Base-by-base conservation (phyloP, 345 rosid species). In the Erysimum cheiranthoides region DNA sequence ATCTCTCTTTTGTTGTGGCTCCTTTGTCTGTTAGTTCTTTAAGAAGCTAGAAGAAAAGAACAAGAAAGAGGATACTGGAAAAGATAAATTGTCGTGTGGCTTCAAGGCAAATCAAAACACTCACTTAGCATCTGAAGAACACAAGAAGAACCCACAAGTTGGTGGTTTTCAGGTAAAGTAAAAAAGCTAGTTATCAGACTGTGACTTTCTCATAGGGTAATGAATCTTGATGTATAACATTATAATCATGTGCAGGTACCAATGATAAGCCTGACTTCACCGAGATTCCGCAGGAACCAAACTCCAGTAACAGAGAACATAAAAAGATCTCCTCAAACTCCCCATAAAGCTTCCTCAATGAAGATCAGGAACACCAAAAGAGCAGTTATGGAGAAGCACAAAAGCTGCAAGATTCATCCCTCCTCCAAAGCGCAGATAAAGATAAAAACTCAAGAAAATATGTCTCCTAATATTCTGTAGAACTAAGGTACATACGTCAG, bases 21-120 rank as follows among this genome's bases (percentile, higher is more conserved):
- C 25, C 1, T 21, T 42, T 77, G 45, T 47, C 36, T 79, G 59
- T 63, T 79, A 89, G 88, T 86, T 83, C 83, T 86, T 83, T 68
- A 83, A 87, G 86, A 91, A 82, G 80, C 47, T 85, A 62, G 92
- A 88, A 83, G 96, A 84, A 78, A 87, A 81, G 74, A 85, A 61
- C 78, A 81, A 49, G 35, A 77, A 72, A 10, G 78, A 70, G 54
- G 82, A 80, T 74, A 66, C 73, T 53, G 89, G 69, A 58, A 83
- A 84, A 72, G 67, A 16, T 50, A 84, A 73, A 73, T 25, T 56
- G 64, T 78, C 73, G 34, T 77, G 61, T 47, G 76, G 81, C 78
- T 66, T 81, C 6, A 84, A 85, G 90, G 88, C 82, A 56, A 35
- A 31, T 56, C 58, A 13, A 46, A 70, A 39, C 27, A 42, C 68